Evolutionary conservation across 1,284 basidiomycete genomes (phyloP).

Genomic region (Inonotus hispidus): DNA sequence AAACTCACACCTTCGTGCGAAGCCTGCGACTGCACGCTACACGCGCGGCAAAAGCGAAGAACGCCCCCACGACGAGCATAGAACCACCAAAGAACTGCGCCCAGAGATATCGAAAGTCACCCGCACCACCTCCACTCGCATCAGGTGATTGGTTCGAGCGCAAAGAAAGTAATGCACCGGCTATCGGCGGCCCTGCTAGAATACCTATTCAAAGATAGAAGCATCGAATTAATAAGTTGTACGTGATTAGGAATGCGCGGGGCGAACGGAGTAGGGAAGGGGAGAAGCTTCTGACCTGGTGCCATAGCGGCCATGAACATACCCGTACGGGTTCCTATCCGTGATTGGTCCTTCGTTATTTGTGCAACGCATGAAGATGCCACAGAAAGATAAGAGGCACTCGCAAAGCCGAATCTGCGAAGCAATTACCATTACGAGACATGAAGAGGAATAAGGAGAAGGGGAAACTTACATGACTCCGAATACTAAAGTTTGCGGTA

Average conservation of each 20-base stretch:
- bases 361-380: constrained; percentile 19
- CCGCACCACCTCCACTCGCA: constrained; percentile 4
- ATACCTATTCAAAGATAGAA: constrained; percentile 5
- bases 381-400: constrained; percentile 18
- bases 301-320: constrained; percentile 20
- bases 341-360: constrained; percentile 16
- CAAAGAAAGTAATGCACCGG: constrained; percentile 15
- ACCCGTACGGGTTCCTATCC: constrained; percentile 18
- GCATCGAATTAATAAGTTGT: background rate
- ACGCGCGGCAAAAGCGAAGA: constrained; percentile 11
- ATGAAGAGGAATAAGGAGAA: background rate
- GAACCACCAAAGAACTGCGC: constrained; percentile 16
- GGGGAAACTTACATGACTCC: constrained; percentile 12
- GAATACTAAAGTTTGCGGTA: constrained; percentile 17
- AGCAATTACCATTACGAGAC: background rate
- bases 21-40: constrained; percentile 1
- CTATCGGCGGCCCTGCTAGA: constrained; percentile 17
- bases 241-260: background rate
- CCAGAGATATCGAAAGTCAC: constrained; percentile 15
- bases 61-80: constrained; percentile 11
- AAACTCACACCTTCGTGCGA: constrained; percentile 12
- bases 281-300: constrained; percentile 7
- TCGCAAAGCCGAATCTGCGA: constrained; percentile 15
- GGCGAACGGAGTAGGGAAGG: background rate
- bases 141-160: background rate